phyloP scores from a whole-genome alignment of 1,284 basidiomycete genomes.

The Cutaneotrichosporon sp. region DNA sequence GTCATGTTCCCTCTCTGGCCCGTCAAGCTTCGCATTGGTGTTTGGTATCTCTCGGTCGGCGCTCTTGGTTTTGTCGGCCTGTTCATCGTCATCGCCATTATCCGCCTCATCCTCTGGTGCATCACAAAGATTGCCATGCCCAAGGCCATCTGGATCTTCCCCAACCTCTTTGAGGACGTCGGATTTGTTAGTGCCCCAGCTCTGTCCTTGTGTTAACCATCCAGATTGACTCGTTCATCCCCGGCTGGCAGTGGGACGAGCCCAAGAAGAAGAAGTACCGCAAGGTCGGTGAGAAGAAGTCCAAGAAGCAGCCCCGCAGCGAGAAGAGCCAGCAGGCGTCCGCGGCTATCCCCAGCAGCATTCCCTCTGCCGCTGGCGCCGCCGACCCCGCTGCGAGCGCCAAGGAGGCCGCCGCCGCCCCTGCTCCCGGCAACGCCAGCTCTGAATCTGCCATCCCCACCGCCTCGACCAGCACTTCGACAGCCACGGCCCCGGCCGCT shows the following conservation, averaged over 20 bases:
- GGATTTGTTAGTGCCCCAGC: slow-evolving; percentile 72
- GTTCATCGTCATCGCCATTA: slow-evolving; percentile 86
- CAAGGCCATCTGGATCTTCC: slow-evolving; percentile 99
- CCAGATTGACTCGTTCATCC: slow-evolving; percentile 95
- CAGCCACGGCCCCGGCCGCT: slow-evolving; percentile 9
- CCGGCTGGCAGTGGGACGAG: slow-evolving; percentile 94
- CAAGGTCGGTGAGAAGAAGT: slow-evolving; percentile 23
- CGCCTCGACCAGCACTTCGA: slow-evolving; percentile 6
- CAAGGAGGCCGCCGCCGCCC: slow-evolving; percentile 5
- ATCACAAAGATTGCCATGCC: slow-evolving; percentile 79
- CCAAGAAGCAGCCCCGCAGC: slow-evolving; percentile 9
- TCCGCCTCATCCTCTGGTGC: slow-evolving; percentile 90
- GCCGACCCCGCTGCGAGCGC: slow-evolving; percentile 13
- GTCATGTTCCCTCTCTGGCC: slow-evolving; percentile 99
- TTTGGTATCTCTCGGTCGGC: slow-evolving; percentile 89
- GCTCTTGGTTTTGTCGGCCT: slow-evolving; percentile 83
- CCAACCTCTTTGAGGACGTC: slow-evolving; percentile 95
- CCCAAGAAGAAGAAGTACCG: slow-evolving; percentile 77
- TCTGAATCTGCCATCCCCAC: slow-evolving; percentile 3
- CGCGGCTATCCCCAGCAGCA: background rate
- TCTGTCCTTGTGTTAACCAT: background rate
- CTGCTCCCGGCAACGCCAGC: slow-evolving; percentile 10
- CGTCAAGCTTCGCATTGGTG: slow-evolving; percentile 82
- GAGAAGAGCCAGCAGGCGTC: slow-evolving; percentile 4
- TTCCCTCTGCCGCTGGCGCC: background rate